Evolutionary conservation across 2,329 filamentous ascomycete genomes (phyloP).

Genomic region (Fusarium illudens): DNA sequence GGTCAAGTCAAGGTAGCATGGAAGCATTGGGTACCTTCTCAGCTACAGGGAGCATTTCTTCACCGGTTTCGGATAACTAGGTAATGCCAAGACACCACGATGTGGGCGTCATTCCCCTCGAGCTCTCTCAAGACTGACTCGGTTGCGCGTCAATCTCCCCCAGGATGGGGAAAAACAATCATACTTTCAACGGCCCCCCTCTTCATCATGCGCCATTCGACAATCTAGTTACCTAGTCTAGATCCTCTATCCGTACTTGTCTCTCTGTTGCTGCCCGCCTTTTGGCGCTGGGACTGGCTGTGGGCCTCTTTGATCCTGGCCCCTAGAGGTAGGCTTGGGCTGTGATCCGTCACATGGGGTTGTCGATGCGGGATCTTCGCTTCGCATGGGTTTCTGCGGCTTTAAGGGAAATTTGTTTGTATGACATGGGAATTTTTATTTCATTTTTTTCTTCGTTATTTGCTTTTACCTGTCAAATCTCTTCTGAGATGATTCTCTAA

Average conservation of each 20-base stretch:
- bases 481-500: not conserved
- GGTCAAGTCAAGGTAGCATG: not conserved
- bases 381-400: constrained; percentile 11
- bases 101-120: not conserved
- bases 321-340: constrained; percentile 5
- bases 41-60: not conserved
- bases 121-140: not conserved
- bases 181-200: constrained; percentile 10
- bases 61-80: not conserved
- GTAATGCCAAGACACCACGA: not conserved
- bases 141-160: not conserved
- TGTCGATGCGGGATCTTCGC: constrained; percentile 14
- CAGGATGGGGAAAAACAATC: not conserved
- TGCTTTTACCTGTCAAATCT: not conserved
- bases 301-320: constrained; percentile 9
- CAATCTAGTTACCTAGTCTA: not conserved
- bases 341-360: constrained; percentile 22
- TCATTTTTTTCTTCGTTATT: not conserved
- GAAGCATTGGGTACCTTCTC: not conserved
- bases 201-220: constrained; percentile 4
- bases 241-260: not conserved
- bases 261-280: constrained; percentile 5
- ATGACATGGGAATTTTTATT: not conserved
- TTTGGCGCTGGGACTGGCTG: constrained; percentile 2
- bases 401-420: constrained; percentile 4